Base-by-base conservation (phyloP, 1,284 basidiomycete species). In the Rhodofomes roseus region DNA sequence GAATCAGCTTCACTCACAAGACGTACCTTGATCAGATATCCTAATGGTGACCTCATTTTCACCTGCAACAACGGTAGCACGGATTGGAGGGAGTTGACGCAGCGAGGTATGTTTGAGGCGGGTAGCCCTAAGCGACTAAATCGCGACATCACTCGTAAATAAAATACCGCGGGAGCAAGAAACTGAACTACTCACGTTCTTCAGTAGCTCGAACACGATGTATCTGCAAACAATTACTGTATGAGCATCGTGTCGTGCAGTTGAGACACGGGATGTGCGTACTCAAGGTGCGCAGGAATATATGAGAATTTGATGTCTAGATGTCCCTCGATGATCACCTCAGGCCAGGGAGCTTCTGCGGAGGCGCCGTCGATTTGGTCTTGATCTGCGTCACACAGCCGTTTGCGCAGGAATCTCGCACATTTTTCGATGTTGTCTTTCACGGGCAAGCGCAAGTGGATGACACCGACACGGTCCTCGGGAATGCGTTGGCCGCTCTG, bases 201-300 rank as follows among this genome's bases (percentile, higher is more conserved):
- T 95, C 65, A 96, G 69, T 25, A 96, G 72, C 69, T 96, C 93
- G 66, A 96, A 95, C 14, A 95, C 74, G 60, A 96, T 92, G 70
- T 95, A 96, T 71, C 89, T 91, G 62, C 11, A 4, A 34, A 14
- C n/a, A 40, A 52, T 12, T 53, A 25, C n/a, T 31, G 20, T n/a
- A 11, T 50, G 18, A 53, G 48, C 20, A 27, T 9, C 2, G n/a
- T 4, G 11, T 1, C 14, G 3, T 22, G 29, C 20, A 25, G 14
- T 9, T 18, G 1, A 11, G 2, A 27, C 14, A 57, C 3, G 50
- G 41, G 22, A 11, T 41, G 7, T 31, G 73, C 83, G 69, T 65
- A 90, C 86, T 93, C 94, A 54, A 96, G 77, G 73, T 96, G 94
- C 70, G 95, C 93, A 40, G 85, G 82, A 63, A 96, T 93, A 71